phyloP scores from a whole-genome alignment of 306 rosid species.

The Cucumis melo region DNA sequence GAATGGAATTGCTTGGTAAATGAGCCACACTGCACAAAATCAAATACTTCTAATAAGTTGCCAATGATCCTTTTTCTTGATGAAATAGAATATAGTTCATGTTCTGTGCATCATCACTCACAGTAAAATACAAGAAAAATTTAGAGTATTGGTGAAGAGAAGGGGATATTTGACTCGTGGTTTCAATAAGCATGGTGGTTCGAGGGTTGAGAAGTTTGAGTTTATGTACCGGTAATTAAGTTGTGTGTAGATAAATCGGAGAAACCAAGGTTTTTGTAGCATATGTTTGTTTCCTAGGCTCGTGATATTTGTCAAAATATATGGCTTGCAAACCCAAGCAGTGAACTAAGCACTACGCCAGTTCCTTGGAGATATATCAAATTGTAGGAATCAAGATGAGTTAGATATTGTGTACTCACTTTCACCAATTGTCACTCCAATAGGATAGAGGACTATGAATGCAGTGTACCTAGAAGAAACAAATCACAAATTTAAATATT shows the following conservation, averaged over 20 bases:
- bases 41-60: not conserved
- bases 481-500: not conserved
- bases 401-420: conserved; percentile 41
- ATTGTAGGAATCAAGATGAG: conserved; percentile 1
- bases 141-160: not conserved
- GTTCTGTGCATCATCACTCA: not conserved
- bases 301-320: not conserved
- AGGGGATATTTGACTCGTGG: not conserved
- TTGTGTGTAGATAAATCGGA: not conserved
- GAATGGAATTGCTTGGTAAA: conserved; percentile 75
- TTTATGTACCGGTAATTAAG: not conserved
- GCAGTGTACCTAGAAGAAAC: conserved; percentile 65
- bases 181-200: not conserved
- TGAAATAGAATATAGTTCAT: not conserved
- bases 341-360: not conserved
- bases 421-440: conserved; percentile 75
- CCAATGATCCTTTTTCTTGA: not conserved
- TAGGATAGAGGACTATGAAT: conserved; percentile 67
- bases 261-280: not conserved
- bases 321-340: not conserved
- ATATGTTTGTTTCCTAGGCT: not conserved
- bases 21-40: conserved; percentile 50
- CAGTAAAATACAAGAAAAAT: too few species aligned
- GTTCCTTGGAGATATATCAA: not conserved
- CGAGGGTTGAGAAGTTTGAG: not conserved